Base-by-base conservation (phyloP, 129 eudicot genomes). In the Cynara cardunculus region DNA sequence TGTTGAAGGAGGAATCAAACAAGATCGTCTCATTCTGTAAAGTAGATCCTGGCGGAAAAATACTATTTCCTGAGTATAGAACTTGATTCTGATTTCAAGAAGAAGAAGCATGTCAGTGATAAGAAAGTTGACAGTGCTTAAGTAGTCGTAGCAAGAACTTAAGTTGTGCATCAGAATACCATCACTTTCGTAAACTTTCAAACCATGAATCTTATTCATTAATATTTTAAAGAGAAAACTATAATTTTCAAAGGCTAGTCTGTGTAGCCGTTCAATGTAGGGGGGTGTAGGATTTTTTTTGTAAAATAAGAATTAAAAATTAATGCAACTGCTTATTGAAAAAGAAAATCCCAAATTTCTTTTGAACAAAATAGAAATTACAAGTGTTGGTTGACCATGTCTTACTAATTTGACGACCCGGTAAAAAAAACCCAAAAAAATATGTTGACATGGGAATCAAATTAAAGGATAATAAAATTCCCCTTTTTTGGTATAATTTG, bases 1-100 rank as follows among this genome's bases (percentile, higher is more conserved):
- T 72, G 90, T 78, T 76, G 97, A 90, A 78, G 91, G 94, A 68
- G 97, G 96, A 76, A 95, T 89, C 79, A 95, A 76, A 82, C 97
- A 89, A 71, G 97, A 89, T 22, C 94, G 83, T 24, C 94, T 88
- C 97, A 95, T 95, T 88, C 89, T 89, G 77, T 92, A 87, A 77
- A 95, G 92, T 74, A 92, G 78, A 85, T 95, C 99, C 28, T 91
- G 94, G 72, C 99, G 94, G 77, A 95, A 90, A 72, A 95, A 87
- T 77, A 90, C 89, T 49, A 95, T 92, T 77, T 95, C 99, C 85
- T 95, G 99, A 62, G 91, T 89, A 25, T 84, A 95, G 79, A 85
- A 95, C 89, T 88, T 95, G 76, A 95, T 85, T 87, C 99, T 95
- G 92, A 30, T 80, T 27, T 62, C 34, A 76, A 69, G 69, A 61